Base-by-base conservation (phyloP, 306 rosid genomes). In the Trifolium pratense region DNA sequence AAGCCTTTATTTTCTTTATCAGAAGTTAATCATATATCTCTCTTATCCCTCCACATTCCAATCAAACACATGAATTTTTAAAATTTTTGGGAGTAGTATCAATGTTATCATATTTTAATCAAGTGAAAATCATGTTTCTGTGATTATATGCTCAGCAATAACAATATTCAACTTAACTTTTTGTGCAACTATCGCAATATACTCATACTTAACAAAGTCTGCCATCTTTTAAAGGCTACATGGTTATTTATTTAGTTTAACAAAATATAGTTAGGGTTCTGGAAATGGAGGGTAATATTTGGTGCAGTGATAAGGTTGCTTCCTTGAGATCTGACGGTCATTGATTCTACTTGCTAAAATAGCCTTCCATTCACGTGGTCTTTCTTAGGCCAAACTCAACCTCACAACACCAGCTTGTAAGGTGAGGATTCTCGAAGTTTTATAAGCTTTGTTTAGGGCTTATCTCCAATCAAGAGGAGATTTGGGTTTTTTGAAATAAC, bases 51-150 rank as follows among this genome's bases (percentile, higher is more conserved):
- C 9, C 21, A 21, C 39, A 31, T n/a, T 45, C 43, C 68, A 63
- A 42, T 21, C 20, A 10, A 48, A 26, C 21, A 21, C 74, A 79
- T 39, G 26, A 34, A 25, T 32, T 58, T 37, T 62, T 10, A 65
- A 15, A 62, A 79, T 59, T 16, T 49, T 62, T 70, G 26, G n/a
- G 56, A 59, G 8, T 67, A 74, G 7, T 71, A 61, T 52, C 31
- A 40, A 4, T 59, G 5, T 29, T 61, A 6, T 73, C 53, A 56
- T 76, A 68, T 45, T 31, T 68, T 16, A 17, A 25, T 60, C 34
- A 61, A 74, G 69, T 21, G 43, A 57, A 68, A 48, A 58, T 3
- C 72, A 58, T 21, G 18, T 39, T 25, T 20, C 39, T 16, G 32
- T 39, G n/a, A n/a, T 58, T 40, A 40, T 32, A 31, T 70, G 60